Evolutionary conservation across 306 rosid genomes (phyloP), one percentile per base, ranked within the genome.

Genomic region (Cucurbita moschata): DNA sequence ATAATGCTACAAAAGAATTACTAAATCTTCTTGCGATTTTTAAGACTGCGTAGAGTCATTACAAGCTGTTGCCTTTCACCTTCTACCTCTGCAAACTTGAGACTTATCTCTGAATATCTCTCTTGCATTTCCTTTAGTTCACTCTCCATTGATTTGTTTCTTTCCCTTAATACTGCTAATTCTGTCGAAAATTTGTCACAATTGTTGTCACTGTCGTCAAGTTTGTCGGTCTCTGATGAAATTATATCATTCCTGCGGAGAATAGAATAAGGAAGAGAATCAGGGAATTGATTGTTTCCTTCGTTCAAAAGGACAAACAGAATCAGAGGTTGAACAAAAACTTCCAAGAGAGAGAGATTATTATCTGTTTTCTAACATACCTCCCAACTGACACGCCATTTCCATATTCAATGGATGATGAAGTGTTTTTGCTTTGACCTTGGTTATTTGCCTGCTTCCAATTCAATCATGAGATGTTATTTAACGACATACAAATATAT

Each of bases 91-190:
- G 99, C 97, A 19, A 95, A 95, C 80, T 82, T 91, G 79, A 95
- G 97, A 86, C 99, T 95, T 82, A 91, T 89, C 82, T 91, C 99
- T 72, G 96, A 88, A 84, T 95, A 95, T 84, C 99, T 89, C 87
- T 89, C 96, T 82, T 95, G 99, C 96, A 95, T 95, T 55, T 95
- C 99, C 79, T 91, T 91, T 26, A 95, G 91, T 64, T 91, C 99
- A n/a, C 71, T 81, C 85, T 91, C 97, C 99, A 91, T 95, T 61
- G 80, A 52, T 60, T 75, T 70, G 87, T 91, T 95, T 79, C 82
- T 91, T 78, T 88, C 92, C 84, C 75, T 89, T 73, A 85, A 52
- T 23, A 82, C 76, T 50, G 77, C 78, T 61, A 89, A 68, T 78
- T 95, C 96, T 14, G 72, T 73, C 3, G 75, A 50, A 62, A 44